Evolutionary conservation across 768 basidiomycete genomes (phyloP), one percentile per base, ranked within the genome.

Genomic region (Boletus vinaceobasis): DNA sequence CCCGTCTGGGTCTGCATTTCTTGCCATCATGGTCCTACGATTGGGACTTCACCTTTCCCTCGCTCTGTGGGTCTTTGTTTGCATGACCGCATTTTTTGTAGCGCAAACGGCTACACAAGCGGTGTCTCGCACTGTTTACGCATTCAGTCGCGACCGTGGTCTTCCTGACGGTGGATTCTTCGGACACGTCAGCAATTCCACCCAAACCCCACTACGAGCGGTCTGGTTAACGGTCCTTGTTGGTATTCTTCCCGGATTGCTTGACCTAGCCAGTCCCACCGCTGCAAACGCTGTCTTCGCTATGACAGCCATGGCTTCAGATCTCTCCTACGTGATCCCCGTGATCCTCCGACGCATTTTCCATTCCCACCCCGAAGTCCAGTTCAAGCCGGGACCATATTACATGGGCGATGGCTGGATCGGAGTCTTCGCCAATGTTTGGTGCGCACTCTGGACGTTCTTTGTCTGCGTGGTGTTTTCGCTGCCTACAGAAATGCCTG

Each of bases 61-160:
- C 46, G 74, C 78, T 36, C 64, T 86, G 27, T 86, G 84, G 84
- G 73, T 73, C 9, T 77, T 80, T 59, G 79, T 82, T 29, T 84
- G 84, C 65, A 60, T 84, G 60, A 82, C 83, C n/a, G 85, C 84
- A 2, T 85, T 82, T 68, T 81, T 77, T 60, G 82, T 83, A 17
- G 78, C 75, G 15, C 80, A 82, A 54, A 66, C 69, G 3, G 58
- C 77, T 23, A 65, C 79, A 5, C 84, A 86, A 64, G 82, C 84
- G 3, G 77, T 75, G 52, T 82, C 81, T 10, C 75, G 84, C 43
- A 77, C 83, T 4, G 71, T 86, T 56, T 85, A 80, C 60, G 85
- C 84, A 7, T 78, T 86, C 68, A 78, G 77, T 52, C 75, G 80
- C 33, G 82, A 84, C 47, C 69, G 67, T 26, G 80, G 74, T 13